A percentile compares a stretch with the other conserved stretches of the same genome.
Conservation (phyloP, 164 flowering plant genomes). For the Dillenia suffruticosa region DNA sequence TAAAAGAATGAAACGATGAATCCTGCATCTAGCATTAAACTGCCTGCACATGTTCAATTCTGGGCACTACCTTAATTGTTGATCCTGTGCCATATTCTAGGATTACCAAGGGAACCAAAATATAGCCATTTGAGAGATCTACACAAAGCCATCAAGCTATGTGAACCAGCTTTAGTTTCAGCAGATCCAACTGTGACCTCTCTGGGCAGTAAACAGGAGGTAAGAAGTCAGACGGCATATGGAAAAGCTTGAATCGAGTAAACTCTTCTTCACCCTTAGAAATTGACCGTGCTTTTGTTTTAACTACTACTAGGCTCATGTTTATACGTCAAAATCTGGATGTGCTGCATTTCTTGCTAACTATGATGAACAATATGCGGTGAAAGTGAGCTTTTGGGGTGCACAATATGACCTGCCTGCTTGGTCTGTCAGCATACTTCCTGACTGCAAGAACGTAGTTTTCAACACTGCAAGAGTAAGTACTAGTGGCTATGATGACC, state of each 20-base stretch:
- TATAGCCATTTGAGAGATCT: slow-evolving; percentile 81
- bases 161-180: slow-evolving; percentile 77
- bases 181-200: slow-evolving; percentile 49
- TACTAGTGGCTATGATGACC: neutral
- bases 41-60: too few relatives aligned
- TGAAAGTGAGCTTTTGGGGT: slow-evolving; percentile 46
- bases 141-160: slow-evolving; percentile 78
- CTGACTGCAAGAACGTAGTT: slow-evolving; percentile 77
- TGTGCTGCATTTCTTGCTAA: slow-evolving; percentile 96
- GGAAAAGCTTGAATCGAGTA: too few relatives aligned
- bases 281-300: neutral
- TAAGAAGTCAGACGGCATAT: slow-evolving; percentile 7
- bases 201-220: slow-evolving; percentile 71
- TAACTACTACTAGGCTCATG: slow-evolving; percentile 53
- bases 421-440: slow-evolving; percentile 91
- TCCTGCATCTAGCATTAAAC: too few relatives aligned
- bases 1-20: too few relatives aligned
- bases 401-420: slow-evolving; percentile 67
- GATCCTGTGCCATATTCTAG: slow-evolving; percentile 20
- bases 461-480: slow-evolving; percentile 89
- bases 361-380: slow-evolving; percentile 39
- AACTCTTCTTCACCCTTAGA: too few relatives aligned
- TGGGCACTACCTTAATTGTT: too few relatives aligned
- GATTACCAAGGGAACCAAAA: slow-evolving; percentile 73
- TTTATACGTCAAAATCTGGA: slow-evolving; percentile 47